A percentile compares a stretch with the other conserved stretches of the same genome.
These are phyloP conservation scores for Ballota nigra DNA, from an alignment of 257 asterid genomes.

Conservation along the genomic window DNA sequence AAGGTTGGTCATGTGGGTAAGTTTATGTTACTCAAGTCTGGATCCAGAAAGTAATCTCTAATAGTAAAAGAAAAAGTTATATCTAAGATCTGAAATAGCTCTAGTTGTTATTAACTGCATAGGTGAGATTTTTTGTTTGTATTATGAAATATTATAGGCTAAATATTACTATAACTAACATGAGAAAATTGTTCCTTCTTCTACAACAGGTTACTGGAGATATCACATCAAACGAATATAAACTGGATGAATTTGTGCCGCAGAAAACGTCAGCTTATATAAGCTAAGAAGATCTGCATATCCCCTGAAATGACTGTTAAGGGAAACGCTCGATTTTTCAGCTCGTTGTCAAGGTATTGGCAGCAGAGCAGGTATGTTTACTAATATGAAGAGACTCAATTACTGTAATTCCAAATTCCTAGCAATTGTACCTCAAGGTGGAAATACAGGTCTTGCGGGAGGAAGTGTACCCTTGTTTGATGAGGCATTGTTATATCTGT, in stretches of 20 bases:
- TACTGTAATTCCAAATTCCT: too few relatives aligned
- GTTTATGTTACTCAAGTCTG: conserved; percentile 22
- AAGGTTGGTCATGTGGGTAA: conserved; percentile 92
- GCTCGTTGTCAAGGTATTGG: too few relatives aligned
- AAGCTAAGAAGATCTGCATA: conserved; percentile 64
- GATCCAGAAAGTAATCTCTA: too few relatives aligned
- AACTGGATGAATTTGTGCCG: conserved; percentile 52
- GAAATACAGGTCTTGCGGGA: too few relatives aligned
- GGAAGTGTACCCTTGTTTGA: too few relatives aligned
- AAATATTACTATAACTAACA: neutral
- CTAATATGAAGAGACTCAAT: too few relatives aligned
- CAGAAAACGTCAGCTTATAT: too few relatives aligned
- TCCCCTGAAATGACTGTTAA: conserved; percentile 73
- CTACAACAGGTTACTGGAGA: conserved; percentile 56
- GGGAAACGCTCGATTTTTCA: conserved; percentile 66
- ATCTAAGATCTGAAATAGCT: neutral
- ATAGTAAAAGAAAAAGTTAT: neutral
- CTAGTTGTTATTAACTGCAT: neutral
- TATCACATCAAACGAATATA: conserved; percentile 57
- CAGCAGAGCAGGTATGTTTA: too few relatives aligned
- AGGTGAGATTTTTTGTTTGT: neutral
- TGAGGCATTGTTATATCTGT: too few relatives aligned
- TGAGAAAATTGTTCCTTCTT: neutral
- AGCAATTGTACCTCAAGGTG: too few relatives aligned
- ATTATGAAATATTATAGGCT: neutral